Percentiles rank a stretch among this genome's conserved stretches.
phyloP scores from a whole-genome alignment of 148 eudicot genomes.

The Rheum nobile region DNA sequence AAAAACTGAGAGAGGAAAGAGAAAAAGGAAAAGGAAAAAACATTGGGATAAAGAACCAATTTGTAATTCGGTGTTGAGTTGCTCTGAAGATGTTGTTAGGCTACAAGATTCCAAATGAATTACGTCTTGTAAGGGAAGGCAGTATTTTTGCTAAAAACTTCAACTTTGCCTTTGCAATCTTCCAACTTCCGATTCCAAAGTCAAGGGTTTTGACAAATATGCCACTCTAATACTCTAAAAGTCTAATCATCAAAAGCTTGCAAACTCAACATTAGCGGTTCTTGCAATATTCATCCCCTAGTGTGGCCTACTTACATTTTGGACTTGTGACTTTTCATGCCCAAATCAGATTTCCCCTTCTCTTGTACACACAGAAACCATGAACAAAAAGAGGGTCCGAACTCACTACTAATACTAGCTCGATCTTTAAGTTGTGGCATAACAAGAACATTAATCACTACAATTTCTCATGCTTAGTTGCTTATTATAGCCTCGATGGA shows the following conservation, averaged over 20 bases:
- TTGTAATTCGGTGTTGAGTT: neutral
- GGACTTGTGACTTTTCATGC: neutral
- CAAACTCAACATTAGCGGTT: no score
- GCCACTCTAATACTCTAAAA: no score
- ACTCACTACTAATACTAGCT: neutral
- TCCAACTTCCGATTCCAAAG: neutral
- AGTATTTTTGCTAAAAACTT: neutral
- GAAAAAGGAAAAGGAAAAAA: no score
- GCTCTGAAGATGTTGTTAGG: no score
- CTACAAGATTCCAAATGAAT: no score
- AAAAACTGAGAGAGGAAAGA: no score
- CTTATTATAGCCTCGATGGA: neutral
- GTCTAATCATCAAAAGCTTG: no score
- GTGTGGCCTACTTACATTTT: no score
- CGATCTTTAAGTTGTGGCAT: neutral
- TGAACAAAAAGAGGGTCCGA: neutral
- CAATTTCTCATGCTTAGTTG: no score
- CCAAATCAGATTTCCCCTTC: neutral
- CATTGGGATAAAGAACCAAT: no score
- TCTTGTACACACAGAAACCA: neutral
- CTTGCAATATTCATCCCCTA: neutral
- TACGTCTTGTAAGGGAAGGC: no score
- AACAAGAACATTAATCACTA: neutral
- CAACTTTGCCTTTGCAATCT: neutral
- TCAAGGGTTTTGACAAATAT: neutral